Conservation (phyloP, 768 basidiomycete genomes). For the Podaxis sp. region DNA sequence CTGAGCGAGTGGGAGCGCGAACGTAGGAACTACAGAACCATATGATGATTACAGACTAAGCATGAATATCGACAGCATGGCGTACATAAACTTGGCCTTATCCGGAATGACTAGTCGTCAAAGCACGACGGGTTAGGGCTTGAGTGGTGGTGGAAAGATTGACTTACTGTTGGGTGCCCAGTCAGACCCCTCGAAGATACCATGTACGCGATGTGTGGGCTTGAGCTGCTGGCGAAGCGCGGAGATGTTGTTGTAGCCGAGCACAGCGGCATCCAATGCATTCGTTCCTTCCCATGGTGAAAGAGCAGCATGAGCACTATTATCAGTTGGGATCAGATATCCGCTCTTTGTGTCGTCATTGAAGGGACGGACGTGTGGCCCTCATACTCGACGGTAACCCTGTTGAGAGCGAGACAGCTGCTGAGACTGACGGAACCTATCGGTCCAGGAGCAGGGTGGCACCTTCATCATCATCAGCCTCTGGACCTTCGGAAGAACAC, state of each 20-base stretch:
- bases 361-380: constrained; percentile 62
- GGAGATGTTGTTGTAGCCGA: constrained; percentile 77
- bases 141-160: not conserved
- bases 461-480: constrained; percentile 38
- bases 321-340: not conserved
- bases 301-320: constrained; percentile 70
- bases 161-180: constrained; percentile 69
- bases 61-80: not conserved
- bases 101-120: constrained; percentile 69
- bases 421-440: constrained; percentile 61
- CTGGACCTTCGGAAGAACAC: not conserved
- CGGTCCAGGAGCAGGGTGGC: constrained; percentile 79
- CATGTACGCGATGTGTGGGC: constrained; percentile 76
- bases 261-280: constrained; percentile 82
- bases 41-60: not conserved
- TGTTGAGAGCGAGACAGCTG: constrained; percentile 58
- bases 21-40: constrained; percentile 52
- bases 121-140: not conserved
- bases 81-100: constrained; percentile 67
- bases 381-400: constrained; percentile 56
- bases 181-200: constrained; percentile 69
- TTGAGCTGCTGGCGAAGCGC: constrained; percentile 78
- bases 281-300: constrained; percentile 86
- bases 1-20: constrained; percentile 63
- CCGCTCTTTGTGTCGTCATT: not conserved